These are phyloP conservation scores for Geotrichum candidum DNA, from an alignment of 1,139 yeast species.

Conservation along the genomic window DNA sequence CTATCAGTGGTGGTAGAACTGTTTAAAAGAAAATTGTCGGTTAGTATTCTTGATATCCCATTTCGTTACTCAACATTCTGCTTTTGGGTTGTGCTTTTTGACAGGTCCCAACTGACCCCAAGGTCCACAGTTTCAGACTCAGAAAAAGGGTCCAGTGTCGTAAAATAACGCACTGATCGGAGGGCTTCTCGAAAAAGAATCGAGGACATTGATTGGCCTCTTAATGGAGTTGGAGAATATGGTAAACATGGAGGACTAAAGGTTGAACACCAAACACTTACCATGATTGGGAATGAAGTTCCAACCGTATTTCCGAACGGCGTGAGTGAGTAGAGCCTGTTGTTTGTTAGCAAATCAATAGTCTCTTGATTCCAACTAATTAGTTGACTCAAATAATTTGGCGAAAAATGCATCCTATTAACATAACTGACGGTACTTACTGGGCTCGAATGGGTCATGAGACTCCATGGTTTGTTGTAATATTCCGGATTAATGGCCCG, in stretches of 20 bases:
- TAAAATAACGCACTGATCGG: background rate
- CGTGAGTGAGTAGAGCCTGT: constrained; percentile 63
- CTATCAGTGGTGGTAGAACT: constrained; percentile 77
- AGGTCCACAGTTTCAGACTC: background rate
- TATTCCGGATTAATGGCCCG: constrained; percentile 34
- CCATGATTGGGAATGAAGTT: constrained; percentile 69
- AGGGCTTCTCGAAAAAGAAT: constrained; percentile 46
- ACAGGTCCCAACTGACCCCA: background rate
- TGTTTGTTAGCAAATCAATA: background rate
- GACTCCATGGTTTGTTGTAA: constrained; percentile 51
- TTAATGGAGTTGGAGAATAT: constrained; percentile 42
- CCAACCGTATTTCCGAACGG: constrained; percentile 79
- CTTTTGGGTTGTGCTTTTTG: background rate
- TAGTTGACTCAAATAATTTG: background rate
- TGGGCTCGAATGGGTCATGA: constrained; percentile 66
- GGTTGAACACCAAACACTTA: constrained; percentile 5
- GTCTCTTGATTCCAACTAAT: background rate
- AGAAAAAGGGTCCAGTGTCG: background rate
- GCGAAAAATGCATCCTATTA: background rate
- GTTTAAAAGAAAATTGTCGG: background rate
- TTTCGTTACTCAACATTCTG: background rate
- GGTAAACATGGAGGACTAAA: background rate
- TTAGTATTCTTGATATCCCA: background rate
- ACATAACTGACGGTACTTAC: constrained; percentile 1
- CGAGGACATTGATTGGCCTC: constrained; percentile 37